These are phyloP conservation scores for Grifola frondosa DNA, from an alignment of 1,284 basidiomycete species.

Conservation along the genomic window DNA sequence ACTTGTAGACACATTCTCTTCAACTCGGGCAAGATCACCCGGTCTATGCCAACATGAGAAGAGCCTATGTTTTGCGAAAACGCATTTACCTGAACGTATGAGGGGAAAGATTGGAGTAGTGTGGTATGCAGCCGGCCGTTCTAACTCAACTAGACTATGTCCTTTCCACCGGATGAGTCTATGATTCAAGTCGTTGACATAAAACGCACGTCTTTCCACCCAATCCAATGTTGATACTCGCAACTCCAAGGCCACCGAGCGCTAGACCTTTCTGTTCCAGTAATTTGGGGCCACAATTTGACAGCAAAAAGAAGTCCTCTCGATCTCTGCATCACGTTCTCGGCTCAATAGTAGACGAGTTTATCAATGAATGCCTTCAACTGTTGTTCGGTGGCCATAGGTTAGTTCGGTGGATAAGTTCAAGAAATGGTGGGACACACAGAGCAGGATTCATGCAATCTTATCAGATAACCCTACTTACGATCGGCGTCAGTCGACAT, in stretches of 20 bases:
- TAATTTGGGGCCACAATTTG: slow-evolving; percentile 81
- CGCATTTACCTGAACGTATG: slow-evolving; percentile 73
- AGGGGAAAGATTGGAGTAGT: slow-evolving; percentile 72
- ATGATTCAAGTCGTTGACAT: background rate
- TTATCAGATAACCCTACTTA: too few species aligned
- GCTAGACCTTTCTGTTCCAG: slow-evolving; percentile 88
- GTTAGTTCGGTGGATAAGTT: too few species aligned
- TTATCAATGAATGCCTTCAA: slow-evolving; percentile 68
- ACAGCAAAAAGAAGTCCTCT: slow-evolving; percentile 79
- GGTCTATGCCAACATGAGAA: slow-evolving; percentile 19
- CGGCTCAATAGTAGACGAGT: slow-evolving; percentile 61
- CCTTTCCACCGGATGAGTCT: slow-evolving; percentile 25
- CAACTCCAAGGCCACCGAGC: slow-evolving; percentile 71
- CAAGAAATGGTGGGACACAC: background rate
- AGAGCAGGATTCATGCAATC: too few species aligned
- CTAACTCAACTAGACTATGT: slow-evolving; percentile 80
- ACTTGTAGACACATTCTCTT: slow-evolving; percentile 56
- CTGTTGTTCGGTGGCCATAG: slow-evolving; percentile 39
- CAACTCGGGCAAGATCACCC: slow-evolving; percentile 83
- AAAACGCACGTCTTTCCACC: slow-evolving; percentile 83
- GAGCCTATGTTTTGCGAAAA: slow-evolving; percentile 2
- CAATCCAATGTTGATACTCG: slow-evolving; percentile 74
- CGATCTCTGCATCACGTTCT: slow-evolving; percentile 83
- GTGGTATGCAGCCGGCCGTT: slow-evolving; percentile 82
- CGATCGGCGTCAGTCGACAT: too few species aligned